A percentile compares a stretch with the other conserved stretches of the same genome.
Conservation (phyloP, 371 early-diverging fungal species). For the Lichtheimia ornata region DNA sequence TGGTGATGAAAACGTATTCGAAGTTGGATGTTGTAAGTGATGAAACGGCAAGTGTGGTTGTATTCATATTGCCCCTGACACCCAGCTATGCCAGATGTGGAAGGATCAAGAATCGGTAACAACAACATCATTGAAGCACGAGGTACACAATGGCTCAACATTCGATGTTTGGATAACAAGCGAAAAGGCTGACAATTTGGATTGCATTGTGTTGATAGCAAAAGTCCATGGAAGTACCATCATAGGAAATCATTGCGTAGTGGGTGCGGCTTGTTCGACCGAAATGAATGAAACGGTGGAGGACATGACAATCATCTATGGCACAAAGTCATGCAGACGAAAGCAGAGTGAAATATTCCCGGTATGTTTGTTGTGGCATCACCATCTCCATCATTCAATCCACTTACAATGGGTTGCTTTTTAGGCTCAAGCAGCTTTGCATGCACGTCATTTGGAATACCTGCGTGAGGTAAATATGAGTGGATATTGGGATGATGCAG, state of each 20-base stretch:
- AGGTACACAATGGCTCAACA: conserved; percentile 32
- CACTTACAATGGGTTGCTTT: not conserved
- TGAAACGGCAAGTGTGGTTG: not conserved
- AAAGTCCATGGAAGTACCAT: conserved; percentile 59
- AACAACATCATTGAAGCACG: conserved; percentile 71
- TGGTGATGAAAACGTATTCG: conserved; percentile 78
- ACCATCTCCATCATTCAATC: not conserved
- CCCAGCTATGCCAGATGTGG: conserved; percentile 55
- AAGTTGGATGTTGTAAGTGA: conserved; percentile 70
- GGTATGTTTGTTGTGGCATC: conserved; percentile 13
- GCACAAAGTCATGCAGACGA: conserved; percentile 59
- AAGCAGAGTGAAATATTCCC: conserved; percentile 42
- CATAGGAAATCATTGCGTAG: conserved; percentile 73
- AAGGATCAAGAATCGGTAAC: conserved; percentile 69
- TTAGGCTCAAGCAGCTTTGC: conserved; percentile 60
- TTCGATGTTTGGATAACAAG: not conserved
- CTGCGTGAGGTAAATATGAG: conserved; percentile 47
- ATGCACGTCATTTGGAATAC: conserved; percentile 76
- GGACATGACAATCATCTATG: conserved; percentile 72
- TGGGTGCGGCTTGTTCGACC: conserved; percentile 73
- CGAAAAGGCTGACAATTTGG: not conserved
- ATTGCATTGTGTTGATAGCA: conserved; percentile 34
- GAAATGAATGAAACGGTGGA: conserved; percentile 63
- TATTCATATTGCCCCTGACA: not conserved
- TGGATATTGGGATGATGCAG: not conserved